These are phyloP conservation scores for Madurella mycetomatis DNA, from an alignment of 2,329 filamentous ascomycete genomes.

Conservation along the genomic window DNA sequence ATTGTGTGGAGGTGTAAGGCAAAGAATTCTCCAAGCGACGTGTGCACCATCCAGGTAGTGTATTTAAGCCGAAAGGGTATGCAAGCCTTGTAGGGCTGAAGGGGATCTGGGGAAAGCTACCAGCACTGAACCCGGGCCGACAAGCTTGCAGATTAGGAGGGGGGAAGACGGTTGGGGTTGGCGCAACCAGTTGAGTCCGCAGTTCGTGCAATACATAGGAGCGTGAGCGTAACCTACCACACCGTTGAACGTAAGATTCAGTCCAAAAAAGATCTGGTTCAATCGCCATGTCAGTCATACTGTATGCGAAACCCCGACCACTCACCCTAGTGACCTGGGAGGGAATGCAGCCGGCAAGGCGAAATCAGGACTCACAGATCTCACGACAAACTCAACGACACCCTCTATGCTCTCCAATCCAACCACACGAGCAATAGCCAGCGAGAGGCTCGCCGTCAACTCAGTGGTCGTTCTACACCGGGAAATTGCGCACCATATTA, in stretches of 20 bases:
- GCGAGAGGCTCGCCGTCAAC: constrained; percentile 47
- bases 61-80: too few species aligned
- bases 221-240: constrained; percentile 44
- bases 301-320: background rate
- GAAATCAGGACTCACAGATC: constrained; percentile 40
- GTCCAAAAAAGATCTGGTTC: constrained; percentile 63
- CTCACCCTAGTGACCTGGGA: background rate
- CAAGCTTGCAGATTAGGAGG: background rate
- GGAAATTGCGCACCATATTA: background rate
- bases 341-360: background rate
- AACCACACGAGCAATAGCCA: constrained; percentile 40
- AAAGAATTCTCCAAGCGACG: too few species aligned
- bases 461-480: constrained; percentile 50
- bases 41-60: too few species aligned
- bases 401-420: constrained; percentile 39
- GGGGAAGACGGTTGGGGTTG: background rate
- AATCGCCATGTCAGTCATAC: background rate
- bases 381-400: constrained; percentile 45
- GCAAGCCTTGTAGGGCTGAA: background rate
- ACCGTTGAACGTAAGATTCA: constrained; percentile 72
- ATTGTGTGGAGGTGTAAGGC: background rate
- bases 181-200: background rate
- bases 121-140: too few species aligned
- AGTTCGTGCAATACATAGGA: background rate
- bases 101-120: too few species aligned